phyloP scores from a whole-genome alignment of 768 basidiomycete species.

The Amanita fuliginea region DNA sequence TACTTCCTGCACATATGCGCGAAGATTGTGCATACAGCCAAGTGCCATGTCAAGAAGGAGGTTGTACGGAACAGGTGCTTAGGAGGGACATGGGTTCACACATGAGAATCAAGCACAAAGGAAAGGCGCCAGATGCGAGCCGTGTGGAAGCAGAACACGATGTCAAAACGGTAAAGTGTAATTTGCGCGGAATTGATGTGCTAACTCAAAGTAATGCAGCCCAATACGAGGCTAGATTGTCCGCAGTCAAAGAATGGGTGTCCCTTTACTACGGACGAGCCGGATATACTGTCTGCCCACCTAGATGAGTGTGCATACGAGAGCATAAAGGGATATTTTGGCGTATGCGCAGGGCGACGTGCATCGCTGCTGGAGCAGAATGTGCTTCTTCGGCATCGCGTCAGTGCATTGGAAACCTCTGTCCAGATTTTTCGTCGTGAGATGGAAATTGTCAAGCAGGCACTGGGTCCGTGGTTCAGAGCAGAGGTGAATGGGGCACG shows the following conservation, averaged over 20 bases:
- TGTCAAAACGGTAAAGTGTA: background rate
- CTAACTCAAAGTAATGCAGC: background rate
- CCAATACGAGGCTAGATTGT: background rate
- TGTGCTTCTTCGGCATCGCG: conserved; percentile 41
- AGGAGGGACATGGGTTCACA: conserved; percentile 31
- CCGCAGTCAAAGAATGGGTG: conserved; percentile 3
- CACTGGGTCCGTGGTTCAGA: conserved; percentile 42
- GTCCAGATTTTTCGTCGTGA: conserved; percentile 44
- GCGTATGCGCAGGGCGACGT: conserved; percentile 21
- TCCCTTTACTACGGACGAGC: conserved; percentile 29
- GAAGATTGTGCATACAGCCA: conserved; percentile 49
- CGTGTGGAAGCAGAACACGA: background rate
- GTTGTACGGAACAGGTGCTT: conserved; percentile 32
- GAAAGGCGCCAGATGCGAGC: background rate
- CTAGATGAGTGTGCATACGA: conserved; percentile 42
- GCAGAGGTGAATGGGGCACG: background rate
- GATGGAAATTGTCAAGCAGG: conserved; percentile 39
- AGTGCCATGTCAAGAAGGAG: conserved; percentile 35
- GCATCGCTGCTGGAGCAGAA: conserved; percentile 53
- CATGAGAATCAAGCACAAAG: conserved; percentile 12
- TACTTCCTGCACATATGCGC: conserved; percentile 49
- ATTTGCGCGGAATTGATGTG: background rate
- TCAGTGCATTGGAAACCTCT: conserved; percentile 47
- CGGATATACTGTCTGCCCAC: conserved; percentile 30
- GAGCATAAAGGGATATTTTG: conserved; percentile 50